phyloP scores from a whole-genome alignment of 2,329 filamentous ascomycete species.

The Microcera coccophila region DNA sequence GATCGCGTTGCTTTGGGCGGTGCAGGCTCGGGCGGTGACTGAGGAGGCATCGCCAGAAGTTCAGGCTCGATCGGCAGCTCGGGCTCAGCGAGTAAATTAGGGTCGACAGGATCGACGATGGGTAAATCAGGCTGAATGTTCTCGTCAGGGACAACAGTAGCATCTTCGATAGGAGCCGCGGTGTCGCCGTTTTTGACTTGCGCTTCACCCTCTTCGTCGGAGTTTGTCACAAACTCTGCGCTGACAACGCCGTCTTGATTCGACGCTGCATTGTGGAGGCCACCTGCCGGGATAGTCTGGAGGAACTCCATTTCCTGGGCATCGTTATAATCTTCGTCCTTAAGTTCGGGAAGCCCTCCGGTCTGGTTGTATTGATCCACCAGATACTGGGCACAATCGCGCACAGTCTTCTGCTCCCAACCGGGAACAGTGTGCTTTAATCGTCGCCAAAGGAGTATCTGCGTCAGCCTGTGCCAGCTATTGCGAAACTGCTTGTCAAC shows the following conservation, averaged over 20 bases:
- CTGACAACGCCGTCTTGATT: slow-evolving; percentile 13
- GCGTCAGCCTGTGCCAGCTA: slow-evolving; percentile 37
- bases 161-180: slow-evolving; percentile 6
- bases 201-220: slow-evolving; percentile 27
- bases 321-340: slow-evolving; percentile 29
- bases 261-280: no score
- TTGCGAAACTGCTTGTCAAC: slow-evolving; percentile 38
- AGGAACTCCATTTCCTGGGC: slow-evolving; percentile 33
- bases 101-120: slow-evolving; percentile 19
- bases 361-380: slow-evolving; percentile 33
- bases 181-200: slow-evolving; percentile 3
- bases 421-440: slow-evolving; percentile 34
- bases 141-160: slow-evolving; percentile 16
- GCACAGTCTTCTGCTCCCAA: slow-evolving; percentile 29
- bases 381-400: slow-evolving; percentile 35
- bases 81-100: no score
- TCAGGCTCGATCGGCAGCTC: slow-evolving; percentile 15
- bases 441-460: slow-evolving; percentile 39
- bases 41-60: background rate
- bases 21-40: slow-evolving; percentile 15
- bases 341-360: slow-evolving; percentile 33
- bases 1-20: slow-evolving; percentile 25
- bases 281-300: slow-evolving; percentile 5
- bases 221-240: slow-evolving; percentile 29
- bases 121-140: slow-evolving; percentile 24